Percentiles rank a stretch among this genome's conserved stretches.
Evolutionary conservation across 331 rosid species (phyloP).

Genomic region (Prunus yedoensis): DNA sequence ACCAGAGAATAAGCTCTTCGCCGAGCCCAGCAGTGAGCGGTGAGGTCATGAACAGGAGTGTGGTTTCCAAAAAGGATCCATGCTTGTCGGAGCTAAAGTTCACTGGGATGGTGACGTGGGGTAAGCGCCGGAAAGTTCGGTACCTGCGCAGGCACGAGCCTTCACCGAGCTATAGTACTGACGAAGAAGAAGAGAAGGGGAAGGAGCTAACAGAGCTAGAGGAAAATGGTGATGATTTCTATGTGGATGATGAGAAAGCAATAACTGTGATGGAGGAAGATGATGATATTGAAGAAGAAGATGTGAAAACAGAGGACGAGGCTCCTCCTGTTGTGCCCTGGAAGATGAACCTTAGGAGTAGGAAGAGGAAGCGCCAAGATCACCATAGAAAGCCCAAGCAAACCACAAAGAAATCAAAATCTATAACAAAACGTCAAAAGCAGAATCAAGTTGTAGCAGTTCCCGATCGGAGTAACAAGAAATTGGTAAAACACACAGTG

Average conservation of each 20-base stretch:
- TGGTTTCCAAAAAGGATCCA: slow-evolving; percentile 46
- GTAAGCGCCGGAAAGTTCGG: slow-evolving; percentile 59
- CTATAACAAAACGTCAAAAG: slow-evolving; percentile 23
- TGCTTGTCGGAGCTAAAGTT: slow-evolving; percentile 65
- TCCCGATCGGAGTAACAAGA: slow-evolving; percentile 34
- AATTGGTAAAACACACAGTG: slow-evolving; percentile 29
- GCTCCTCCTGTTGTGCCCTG: background rate
- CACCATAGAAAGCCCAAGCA: slow-evolving; percentile 11
- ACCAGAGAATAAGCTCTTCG: background rate
- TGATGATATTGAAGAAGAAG: slow-evolving; percentile 17
- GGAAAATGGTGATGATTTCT: slow-evolving; percentile 18
- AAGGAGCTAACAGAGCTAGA: background rate
- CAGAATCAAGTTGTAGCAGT: slow-evolving; percentile 31
- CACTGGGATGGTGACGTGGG: slow-evolving; percentile 80
- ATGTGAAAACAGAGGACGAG: slow-evolving; percentile 12
- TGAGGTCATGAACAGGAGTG: background rate
- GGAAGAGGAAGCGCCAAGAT: slow-evolving; percentile 32
- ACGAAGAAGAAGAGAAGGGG: slow-evolving; percentile 17
- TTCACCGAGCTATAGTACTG: slow-evolving; percentile 9
- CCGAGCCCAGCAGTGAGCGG: slow-evolving; percentile 8
- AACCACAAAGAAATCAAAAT: slow-evolving; percentile 26
- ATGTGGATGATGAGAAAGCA: background rate
- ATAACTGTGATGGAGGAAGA: background rate
- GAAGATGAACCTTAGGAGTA: slow-evolving; percentile 33
- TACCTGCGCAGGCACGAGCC: slow-evolving; percentile 47